Conservation (phyloP, 2,329 filamentous ascomycete genomes). For the Samsoniella hepiali region DNA sequence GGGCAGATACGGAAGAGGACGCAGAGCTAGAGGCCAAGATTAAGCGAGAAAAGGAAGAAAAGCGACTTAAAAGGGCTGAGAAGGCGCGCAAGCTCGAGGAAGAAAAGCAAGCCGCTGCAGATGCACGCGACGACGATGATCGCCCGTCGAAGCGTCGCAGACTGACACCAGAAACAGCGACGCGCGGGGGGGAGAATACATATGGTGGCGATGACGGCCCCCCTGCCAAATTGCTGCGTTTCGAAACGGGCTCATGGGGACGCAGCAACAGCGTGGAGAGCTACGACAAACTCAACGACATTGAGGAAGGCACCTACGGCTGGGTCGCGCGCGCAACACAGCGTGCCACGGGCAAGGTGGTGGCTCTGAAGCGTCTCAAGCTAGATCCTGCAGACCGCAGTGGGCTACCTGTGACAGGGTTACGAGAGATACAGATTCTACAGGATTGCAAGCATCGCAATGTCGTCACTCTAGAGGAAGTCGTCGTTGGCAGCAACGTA, state of each 20-base stretch:
- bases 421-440: constrained; percentile 91
- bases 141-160: constrained; percentile 61
- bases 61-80: constrained; percentile 77
- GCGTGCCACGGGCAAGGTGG: constrained; percentile 68
- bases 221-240: constrained; percentile 62
- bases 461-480: constrained; percentile 76
- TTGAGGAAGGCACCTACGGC: constrained; percentile 96
- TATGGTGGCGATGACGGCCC: constrained; percentile 22
- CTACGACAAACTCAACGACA: constrained; percentile 91
- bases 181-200: constrained; percentile 23
- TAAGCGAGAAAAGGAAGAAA: constrained; percentile 83
- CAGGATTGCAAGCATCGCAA: constrained; percentile 77
- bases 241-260: constrained; percentile 66
- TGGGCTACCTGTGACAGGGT: constrained; percentile 85
- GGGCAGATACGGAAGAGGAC: constrained; percentile 83
- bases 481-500: constrained; percentile 70
- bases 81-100: constrained; percentile 69
- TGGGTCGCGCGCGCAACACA: constrained; percentile 85
- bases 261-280: constrained; percentile 74
- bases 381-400: constrained; percentile 70
- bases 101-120: constrained; percentile 32
- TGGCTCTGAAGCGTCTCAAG: constrained; percentile 92
- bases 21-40: constrained; percentile 67
- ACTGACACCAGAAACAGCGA: constrained; percentile 45
- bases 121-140: constrained; percentile 31